A percentile compares a stretch with the other conserved stretches of the same genome.
These are phyloP conservation scores for Fraxinus floribunda DNA, from an alignment of 305 asterid species.

Conservation along the genomic window DNA sequence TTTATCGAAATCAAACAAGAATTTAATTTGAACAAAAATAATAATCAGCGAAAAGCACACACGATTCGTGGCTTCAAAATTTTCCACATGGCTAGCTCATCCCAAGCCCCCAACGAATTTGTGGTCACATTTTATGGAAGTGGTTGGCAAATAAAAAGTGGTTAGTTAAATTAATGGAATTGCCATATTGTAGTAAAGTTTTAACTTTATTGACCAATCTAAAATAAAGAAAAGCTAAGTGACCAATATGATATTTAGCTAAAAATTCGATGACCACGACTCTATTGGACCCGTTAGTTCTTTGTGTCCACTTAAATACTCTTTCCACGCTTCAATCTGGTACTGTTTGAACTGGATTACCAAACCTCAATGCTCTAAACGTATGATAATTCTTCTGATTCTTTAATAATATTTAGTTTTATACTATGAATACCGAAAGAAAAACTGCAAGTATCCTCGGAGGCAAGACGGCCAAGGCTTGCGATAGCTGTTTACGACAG, in stretches of 20 bases:
- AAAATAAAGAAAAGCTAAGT: not conserved
- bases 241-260: not conserved
- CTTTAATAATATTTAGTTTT: not conserved
- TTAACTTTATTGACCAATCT: not conserved
- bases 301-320: not conserved
- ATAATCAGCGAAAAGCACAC: not conserved
- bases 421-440: conserved; percentile 26
- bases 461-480: conserved; percentile 62
- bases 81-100: not conserved
- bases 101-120: not conserved
- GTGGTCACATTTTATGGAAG: not conserved
- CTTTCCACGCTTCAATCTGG: not conserved
- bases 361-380: not conserved
- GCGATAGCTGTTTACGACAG: conserved; percentile 63
- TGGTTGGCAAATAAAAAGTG: not conserved
- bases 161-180: not conserved
- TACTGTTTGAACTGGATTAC: conserved; percentile 6
- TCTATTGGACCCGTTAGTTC: not conserved
- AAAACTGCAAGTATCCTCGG: conserved; percentile 54
- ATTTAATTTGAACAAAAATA: too few relatives aligned
- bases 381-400: not conserved
- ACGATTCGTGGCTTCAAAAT: too few relatives aligned
- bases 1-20: too few relatives aligned
- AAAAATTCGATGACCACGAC: not conserved
- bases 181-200: not conserved